A percentile compares a stretch with the other conserved stretches of the same genome.
phyloP scores from a whole-genome alignment of 1,284 basidiomycete species.

The Singerocomus inundabilis region DNA sequence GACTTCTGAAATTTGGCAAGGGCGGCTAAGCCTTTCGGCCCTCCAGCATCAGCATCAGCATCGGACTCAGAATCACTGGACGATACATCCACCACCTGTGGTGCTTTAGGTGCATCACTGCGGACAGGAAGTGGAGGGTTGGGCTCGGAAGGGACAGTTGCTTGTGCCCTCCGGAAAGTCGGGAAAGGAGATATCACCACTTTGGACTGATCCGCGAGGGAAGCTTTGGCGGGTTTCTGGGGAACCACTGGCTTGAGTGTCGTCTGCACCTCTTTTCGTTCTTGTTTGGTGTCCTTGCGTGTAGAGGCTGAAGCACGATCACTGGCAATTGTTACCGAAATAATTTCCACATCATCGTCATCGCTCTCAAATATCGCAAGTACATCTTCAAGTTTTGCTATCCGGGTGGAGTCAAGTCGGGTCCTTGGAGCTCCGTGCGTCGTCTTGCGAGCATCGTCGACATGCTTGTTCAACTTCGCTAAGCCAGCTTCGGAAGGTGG shows the following conservation, averaged over 20 bases:
- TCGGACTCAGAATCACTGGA: slow-evolving; percentile 52
- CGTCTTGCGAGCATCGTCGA: slow-evolving; percentile 54
- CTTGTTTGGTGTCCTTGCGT: slow-evolving; percentile 17
- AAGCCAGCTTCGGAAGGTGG: slow-evolving; percentile 51
- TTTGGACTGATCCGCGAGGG: slow-evolving; percentile 37
- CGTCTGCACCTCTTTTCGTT: slow-evolving; percentile 26
- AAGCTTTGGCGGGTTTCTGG: slow-evolving; percentile 23
- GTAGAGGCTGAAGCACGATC: slow-evolving; percentile 12
- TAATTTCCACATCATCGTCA: slow-evolving; percentile 50
- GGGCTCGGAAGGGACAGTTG: slow-evolving; percentile 16
- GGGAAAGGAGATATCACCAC: slow-evolving; percentile 34
- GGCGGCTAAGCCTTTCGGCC: slow-evolving; percentile 49
- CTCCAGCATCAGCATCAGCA: slow-evolving; percentile 38
- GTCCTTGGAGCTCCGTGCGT: slow-evolving; percentile 45
- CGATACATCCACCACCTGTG: slow-evolving; percentile 32
- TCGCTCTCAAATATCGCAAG: slow-evolving; percentile 54
- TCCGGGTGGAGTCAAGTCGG: slow-evolving; percentile 55
- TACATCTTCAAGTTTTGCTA: slow-evolving; percentile 56
- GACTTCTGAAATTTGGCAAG: slow-evolving; percentile 64
- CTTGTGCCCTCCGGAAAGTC: slow-evolving; percentile 34
- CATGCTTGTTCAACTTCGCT: slow-evolving; percentile 56
- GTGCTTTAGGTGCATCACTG: slow-evolving; percentile 23
- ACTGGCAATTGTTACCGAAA: slow-evolving; percentile 25
- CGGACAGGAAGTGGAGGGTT: slow-evolving; percentile 20
- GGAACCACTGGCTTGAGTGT: slow-evolving; percentile 14